A percentile compares a stretch with the other conserved stretches of the same genome.
These are phyloP conservation scores for Carallia brachiata DNA, from an alignment of 345 rosid species.

Conservation along the genomic window DNA sequence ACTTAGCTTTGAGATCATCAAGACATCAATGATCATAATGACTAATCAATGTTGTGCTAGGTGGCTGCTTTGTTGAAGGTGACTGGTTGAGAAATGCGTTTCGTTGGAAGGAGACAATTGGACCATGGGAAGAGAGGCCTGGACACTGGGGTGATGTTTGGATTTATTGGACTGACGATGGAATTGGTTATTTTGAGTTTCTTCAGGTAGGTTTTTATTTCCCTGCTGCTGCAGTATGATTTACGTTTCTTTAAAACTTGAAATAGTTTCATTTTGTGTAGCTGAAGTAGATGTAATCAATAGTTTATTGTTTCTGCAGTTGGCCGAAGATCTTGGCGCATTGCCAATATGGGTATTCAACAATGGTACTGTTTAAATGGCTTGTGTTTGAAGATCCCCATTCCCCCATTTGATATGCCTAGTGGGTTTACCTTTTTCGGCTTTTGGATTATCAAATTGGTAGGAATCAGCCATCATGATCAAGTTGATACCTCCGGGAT, in stretches of 20 bases:
- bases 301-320: slow-evolving; percentile 41
- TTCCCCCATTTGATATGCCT: not conserved
- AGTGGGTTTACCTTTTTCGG: slow-evolving; percentile 15
- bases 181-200: slow-evolving; percentile 82
- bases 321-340: slow-evolving; percentile 88
- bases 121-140: slow-evolving; percentile 99
- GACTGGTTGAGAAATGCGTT: slow-evolving; percentile 94
- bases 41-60: slow-evolving; percentile 35
- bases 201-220: slow-evolving; percentile 55
- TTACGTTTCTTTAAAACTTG: slow-evolving; percentile 5
- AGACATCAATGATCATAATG: not conserved
- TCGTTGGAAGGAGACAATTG: slow-evolving; percentile 89
- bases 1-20: not conserved
- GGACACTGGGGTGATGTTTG: slow-evolving; percentile 98
- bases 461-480: slow-evolving; percentile 91
- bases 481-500: slow-evolving; percentile 63
- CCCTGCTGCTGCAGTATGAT: not conserved
- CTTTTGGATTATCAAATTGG: slow-evolving; percentile 14
- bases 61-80: slow-evolving; percentile 98
- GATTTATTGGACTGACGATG: slow-evolving; percentile 98
- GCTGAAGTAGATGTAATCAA: slow-evolving; percentile 9
- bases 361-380: slow-evolving; percentile 52
- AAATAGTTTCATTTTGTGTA: slow-evolving; percentile 1
- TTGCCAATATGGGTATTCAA: slow-evolving; percentile 93
- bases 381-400: not conserved